Evolutionary conservation across 2,329 filamentous ascomycete genomes (phyloP).

Genomic region (Aureobasidium sp.): DNA sequence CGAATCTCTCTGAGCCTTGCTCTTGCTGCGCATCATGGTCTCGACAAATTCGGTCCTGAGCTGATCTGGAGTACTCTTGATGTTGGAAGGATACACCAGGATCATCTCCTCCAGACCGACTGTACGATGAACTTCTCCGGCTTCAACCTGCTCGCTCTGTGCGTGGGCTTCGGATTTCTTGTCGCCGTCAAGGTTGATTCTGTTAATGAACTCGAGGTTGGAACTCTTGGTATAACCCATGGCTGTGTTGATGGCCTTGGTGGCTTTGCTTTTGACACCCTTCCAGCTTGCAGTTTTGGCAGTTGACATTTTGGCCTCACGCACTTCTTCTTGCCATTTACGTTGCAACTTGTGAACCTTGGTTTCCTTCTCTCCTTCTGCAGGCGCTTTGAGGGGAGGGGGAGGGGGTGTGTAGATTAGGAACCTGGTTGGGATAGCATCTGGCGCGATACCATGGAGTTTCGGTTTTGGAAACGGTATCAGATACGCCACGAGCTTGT

Average conservation of each 20-base stretch:
- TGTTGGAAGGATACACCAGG: slow-evolving; percentile 33
- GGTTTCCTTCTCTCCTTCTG: slow-evolving; percentile 36
- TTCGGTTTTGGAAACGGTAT: slow-evolving; percentile 39
- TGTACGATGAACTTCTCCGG: slow-evolving; percentile 28
- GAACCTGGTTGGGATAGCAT: slow-evolving; percentile 34
- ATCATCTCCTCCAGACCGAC: slow-evolving; percentile 36
- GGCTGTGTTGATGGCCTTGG: slow-evolving; percentile 34
- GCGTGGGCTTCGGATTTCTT: slow-evolving; percentile 22
- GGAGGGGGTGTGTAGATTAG: slow-evolving; percentile 40
- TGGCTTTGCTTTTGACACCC: slow-evolving; percentile 36
- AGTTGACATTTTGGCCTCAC: slow-evolving; percentile 35
- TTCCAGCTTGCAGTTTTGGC: slow-evolving; percentile 37
- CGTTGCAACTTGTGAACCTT: slow-evolving; percentile 38
- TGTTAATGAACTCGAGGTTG: slow-evolving; percentile 39
- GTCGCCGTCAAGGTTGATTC: slow-evolving; percentile 26
- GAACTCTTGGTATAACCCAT: slow-evolving; percentile 35
- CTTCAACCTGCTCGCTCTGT: slow-evolving; percentile 28
- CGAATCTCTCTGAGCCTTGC: slow-evolving; percentile 36
- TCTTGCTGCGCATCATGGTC: slow-evolving; percentile 35
- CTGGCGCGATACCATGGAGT: slow-evolving; percentile 27
- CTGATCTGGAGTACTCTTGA: slow-evolving; percentile 25
- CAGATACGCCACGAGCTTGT: slow-evolving; percentile 37
- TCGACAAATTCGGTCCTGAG: slow-evolving; percentile 37
- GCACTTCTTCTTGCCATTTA: slow-evolving; percentile 41
- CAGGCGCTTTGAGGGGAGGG: slow-evolving; percentile 35